Percentiles rank a stretch among this genome's conserved stretches.
phyloP scores from a whole-genome alignment of 139 green algal species.

The Coelastrella sp. region DNA sequence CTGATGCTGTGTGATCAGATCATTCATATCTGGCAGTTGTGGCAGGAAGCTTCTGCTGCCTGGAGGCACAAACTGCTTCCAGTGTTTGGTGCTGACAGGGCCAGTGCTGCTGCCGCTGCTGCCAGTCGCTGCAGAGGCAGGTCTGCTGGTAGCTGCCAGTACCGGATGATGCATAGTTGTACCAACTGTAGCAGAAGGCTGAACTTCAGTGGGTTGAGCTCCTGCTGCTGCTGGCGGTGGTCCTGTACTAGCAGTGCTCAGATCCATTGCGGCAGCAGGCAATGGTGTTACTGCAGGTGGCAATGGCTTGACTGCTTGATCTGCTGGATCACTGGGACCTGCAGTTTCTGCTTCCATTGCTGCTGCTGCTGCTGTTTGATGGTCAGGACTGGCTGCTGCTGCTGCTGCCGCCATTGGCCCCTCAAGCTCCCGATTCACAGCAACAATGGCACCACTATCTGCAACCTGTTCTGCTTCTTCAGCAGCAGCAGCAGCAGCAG shows the following conservation, averaged over 20 bases:
- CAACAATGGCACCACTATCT: not conserved
- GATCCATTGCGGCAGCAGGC: not conserved
- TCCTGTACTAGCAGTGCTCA: not conserved
- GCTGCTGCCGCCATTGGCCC: not conserved
- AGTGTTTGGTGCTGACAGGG: not conserved
- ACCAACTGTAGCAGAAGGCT: no score
- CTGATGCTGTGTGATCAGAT: conserved; percentile 12
- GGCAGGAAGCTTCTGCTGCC: conserved; percentile 13
- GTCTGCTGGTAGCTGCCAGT: not conserved
- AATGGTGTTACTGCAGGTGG: not conserved
- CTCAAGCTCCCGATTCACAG: not conserved
- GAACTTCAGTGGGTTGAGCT: not conserved
- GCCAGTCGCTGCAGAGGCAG: not conserved
- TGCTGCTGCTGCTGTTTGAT: not conserved
- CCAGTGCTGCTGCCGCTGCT: conserved; percentile 12
- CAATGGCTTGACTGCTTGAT: not conserved
- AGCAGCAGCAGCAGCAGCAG: not conserved
- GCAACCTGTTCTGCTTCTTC: not conserved
- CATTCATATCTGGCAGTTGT: not conserved
- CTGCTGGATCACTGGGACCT: no score
- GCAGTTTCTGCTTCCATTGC: no score
- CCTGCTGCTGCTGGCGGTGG: not conserved
- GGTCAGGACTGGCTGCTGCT: not conserved
- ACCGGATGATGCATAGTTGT: no score
- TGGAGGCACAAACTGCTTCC: conserved; percentile 20